phyloP scores from a whole-genome alignment of 2,329 filamentous ascomycete species.

The Curvularia verruculosa region DNA sequence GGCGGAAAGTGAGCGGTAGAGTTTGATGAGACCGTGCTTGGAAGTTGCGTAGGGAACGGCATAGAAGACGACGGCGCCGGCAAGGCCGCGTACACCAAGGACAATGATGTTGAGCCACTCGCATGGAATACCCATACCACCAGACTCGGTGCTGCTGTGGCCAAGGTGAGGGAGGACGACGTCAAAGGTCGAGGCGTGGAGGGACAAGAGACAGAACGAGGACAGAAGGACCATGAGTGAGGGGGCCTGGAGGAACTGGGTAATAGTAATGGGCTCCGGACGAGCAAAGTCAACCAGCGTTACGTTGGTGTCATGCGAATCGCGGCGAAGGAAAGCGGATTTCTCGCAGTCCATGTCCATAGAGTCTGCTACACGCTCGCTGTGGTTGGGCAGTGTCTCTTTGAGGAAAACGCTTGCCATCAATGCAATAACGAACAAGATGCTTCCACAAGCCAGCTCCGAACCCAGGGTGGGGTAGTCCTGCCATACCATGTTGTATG shows the following conservation, averaged over 20 bases:
- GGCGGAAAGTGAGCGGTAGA: slow-evolving; percentile 52
- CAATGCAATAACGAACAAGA: slow-evolving; percentile 52
- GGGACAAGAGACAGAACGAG: slow-evolving; percentile 61
- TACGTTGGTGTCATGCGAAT: slow-evolving; percentile 45
- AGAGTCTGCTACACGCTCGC: slow-evolving; percentile 23
- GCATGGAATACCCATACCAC: slow-evolving; percentile 56
- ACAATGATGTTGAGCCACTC: slow-evolving; percentile 52
- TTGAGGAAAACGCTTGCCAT: slow-evolving; percentile 50
- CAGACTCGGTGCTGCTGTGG: slow-evolving; percentile 53
- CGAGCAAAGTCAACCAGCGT: slow-evolving; percentile 45
- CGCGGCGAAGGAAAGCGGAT: slow-evolving; percentile 53
- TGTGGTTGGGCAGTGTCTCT: slow-evolving; percentile 46
- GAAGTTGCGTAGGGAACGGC: slow-evolving; percentile 47
- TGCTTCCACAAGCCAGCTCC: slow-evolving; percentile 52
- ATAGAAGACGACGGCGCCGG: slow-evolving; percentile 49
- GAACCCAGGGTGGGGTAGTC: slow-evolving; percentile 53
- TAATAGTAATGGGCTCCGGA: slow-evolving; percentile 52
- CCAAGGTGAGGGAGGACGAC: slow-evolving; percentile 56
- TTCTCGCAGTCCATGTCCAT: slow-evolving; percentile 53
- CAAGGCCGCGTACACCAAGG: slow-evolving; percentile 51
- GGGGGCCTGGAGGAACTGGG: slow-evolving; percentile 54
- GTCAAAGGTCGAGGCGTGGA: slow-evolving; percentile 61
- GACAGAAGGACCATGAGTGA: slow-evolving; percentile 55
- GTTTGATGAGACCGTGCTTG: slow-evolving; percentile 50
- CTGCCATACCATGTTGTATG: slow-evolving; percentile 51